These are phyloP conservation scores for Fagopyrum tataricum DNA, from an alignment of 148 eudicot species.

Conservation along the genomic window DNA sequence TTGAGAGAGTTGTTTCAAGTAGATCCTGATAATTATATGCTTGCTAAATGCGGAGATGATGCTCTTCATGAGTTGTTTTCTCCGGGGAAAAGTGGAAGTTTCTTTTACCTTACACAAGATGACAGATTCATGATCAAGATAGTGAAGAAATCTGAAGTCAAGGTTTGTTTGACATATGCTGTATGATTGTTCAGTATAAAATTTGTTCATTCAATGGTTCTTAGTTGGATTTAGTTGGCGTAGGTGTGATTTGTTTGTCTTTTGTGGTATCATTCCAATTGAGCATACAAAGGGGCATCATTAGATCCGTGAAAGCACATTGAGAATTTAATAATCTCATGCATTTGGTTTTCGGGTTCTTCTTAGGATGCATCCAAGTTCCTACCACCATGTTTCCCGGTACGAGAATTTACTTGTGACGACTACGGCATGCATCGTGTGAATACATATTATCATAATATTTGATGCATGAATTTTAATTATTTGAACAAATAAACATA, in stretches of 20 bases:
- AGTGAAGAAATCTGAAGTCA: constrained; percentile 95
- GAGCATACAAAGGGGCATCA: too few species aligned
- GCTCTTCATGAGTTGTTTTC: constrained; percentile 92
- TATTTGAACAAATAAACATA: too few species aligned
- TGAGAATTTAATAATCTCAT: constrained; percentile 14
- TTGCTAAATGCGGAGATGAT: constrained; percentile 84
- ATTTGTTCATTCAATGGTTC: too few species aligned
- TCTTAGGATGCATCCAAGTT: constrained; percentile 93
- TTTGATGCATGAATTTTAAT: too few species aligned
- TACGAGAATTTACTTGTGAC: too few species aligned
- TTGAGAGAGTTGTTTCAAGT: constrained; percentile 84
- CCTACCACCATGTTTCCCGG: constrained; percentile 70
- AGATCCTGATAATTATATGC: constrained; percentile 97
- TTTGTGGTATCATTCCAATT: too few species aligned
- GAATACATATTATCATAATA: too few species aligned
- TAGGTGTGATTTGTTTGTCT: constrained; percentile 3
- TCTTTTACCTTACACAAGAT: constrained; percentile 86
- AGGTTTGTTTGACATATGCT: constrained; percentile 51
- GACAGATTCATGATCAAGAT: constrained; percentile 98
- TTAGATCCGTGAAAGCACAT: constrained; percentile 1
- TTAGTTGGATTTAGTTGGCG: too few species aligned
- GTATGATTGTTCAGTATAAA: constrained; percentile 2
- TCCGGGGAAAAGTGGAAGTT: constrained; percentile 97
- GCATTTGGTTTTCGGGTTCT: constrained; percentile 54
- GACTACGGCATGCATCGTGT: too few species aligned